A percentile compares a stretch with the other conserved stretches of the same genome.
phyloP scores from a whole-genome alignment of 1,139 yeast genomes.

The Pichia sp. region DNA sequence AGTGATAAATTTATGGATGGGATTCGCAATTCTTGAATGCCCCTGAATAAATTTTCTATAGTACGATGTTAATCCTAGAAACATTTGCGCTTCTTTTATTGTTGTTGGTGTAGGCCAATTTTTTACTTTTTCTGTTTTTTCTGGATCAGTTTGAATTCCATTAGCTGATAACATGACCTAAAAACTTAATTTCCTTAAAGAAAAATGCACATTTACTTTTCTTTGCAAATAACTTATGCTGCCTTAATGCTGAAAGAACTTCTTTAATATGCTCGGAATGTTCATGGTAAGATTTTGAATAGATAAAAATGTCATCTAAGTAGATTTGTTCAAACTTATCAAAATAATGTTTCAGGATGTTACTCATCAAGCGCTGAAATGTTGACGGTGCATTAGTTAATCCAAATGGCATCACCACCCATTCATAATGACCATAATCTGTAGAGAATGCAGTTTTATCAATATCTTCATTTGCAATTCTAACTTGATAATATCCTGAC shows the following conservation, averaged over 20 bases:
- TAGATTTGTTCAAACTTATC: constrained; percentile 14
- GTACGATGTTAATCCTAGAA: constrained; percentile 10
- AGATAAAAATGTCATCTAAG: constrained; percentile 28
- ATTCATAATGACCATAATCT: constrained; percentile 18
- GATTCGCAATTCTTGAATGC: constrained; percentile 3
- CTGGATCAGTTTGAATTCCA: constrained; percentile 10
- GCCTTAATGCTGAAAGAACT: constrained; percentile 15
- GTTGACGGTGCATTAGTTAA: constrained; percentile 16
- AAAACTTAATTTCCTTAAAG: constrained; percentile 5
- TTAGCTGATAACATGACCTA: constrained; percentile 10
- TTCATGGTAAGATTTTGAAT: constrained; percentile 14
- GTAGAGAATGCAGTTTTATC: constrained; percentile 6
- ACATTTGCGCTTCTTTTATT: constrained; percentile 1
- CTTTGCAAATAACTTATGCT: constrained; percentile 3
- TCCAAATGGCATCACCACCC: constrained; percentile 23
- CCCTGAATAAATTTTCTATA: constrained; percentile 10
- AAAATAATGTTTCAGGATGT: constrained; percentile 12
- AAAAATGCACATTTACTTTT: constrained; percentile 11
- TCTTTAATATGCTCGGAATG: constrained; percentile 18
- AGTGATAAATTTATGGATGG: constrained; percentile 2
- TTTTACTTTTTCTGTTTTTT: constrained; percentile 6
- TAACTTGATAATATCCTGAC: constrained; percentile 20
- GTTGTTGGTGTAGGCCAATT: constrained; percentile 10
- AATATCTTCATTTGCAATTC: constrained; percentile 12
- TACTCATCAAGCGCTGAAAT: constrained; percentile 17